Conservation (phyloP, 129 eudicot genomes). For the Artemisia argyi region DNA sequence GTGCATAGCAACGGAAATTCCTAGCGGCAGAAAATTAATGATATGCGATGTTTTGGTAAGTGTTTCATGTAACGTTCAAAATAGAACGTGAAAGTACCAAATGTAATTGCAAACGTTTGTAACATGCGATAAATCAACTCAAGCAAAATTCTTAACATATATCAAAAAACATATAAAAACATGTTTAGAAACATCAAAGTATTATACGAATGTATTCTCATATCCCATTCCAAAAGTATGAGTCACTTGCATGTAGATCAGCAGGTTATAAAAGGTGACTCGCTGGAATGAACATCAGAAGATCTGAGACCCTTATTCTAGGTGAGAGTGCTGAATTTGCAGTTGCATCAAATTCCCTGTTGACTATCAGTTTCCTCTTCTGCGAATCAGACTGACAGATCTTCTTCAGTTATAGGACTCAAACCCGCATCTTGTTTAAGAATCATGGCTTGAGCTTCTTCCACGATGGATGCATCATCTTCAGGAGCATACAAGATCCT, state of each 20-base stretch:
- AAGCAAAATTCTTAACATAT: too few species aligned
- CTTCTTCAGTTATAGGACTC: conserved; percentile 44
- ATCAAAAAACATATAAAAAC: too few species aligned
- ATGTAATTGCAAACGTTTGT: too few species aligned
- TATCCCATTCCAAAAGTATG: too few species aligned
- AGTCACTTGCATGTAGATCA: conserved; percentile 24
- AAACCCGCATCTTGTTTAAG: conserved; percentile 43
- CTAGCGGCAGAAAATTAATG: too few species aligned
- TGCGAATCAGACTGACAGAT: conserved; percentile 41
- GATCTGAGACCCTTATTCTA: conserved; percentile 76
- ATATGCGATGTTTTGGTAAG: too few species aligned
- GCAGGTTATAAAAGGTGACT: conserved; percentile 75
- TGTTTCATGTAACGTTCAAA: too few species aligned
- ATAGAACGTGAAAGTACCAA: too few species aligned
- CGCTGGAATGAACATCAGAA: conserved; percentile 89
- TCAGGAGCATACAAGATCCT: conserved; percentile 82
- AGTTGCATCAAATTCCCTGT: conserved; percentile 72
- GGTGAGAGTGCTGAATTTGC: conserved; percentile 69
- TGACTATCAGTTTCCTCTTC: conserved; percentile 71
- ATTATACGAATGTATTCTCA: too few species aligned
- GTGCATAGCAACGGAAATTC: too few species aligned
- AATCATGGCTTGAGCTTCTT: conserved; percentile 76
- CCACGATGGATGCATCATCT: conserved; percentile 75
- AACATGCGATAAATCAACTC: too few species aligned
- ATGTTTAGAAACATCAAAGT: too few species aligned